Evolutionary conservation across 1,284 basidiomycete genomes (phyloP).

Genomic region (Microbotryomycetes sp.): DNA sequence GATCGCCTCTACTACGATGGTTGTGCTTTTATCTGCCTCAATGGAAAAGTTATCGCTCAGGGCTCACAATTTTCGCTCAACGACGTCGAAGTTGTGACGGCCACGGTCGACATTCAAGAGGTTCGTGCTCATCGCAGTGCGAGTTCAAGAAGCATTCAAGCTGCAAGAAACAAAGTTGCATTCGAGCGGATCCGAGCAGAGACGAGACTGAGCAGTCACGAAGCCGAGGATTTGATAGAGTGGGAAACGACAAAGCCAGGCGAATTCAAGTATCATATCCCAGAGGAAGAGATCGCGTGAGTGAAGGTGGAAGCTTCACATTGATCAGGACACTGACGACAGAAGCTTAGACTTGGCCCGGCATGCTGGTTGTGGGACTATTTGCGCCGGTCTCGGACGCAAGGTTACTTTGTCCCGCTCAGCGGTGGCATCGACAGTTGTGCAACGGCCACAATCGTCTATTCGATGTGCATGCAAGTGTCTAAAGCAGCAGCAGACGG

Average conservation of each 20-base stretch:
- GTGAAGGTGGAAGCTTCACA: conserved; percentile 39
- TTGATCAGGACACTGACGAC: background rate
- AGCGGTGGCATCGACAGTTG: conserved; percentile 98
- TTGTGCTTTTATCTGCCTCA: conserved; percentile 89
- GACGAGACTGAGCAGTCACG: conserved; percentile 64
- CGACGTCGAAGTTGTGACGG: conserved; percentile 91
- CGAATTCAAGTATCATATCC: conserved; percentile 68
- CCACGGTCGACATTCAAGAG: conserved; percentile 91
- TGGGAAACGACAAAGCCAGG: conserved; percentile 45
- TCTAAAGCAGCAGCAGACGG: conserved; percentile 59
- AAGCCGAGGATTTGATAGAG: conserved; percentile 54
- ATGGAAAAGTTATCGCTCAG: conserved; percentile 86
- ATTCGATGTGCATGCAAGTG: conserved; percentile 91
- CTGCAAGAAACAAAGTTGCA: conserved; percentile 55
- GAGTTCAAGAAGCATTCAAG: conserved; percentile 83
- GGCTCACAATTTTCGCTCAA: conserved; percentile 92
- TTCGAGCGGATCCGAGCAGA: conserved; percentile 73
- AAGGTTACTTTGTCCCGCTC: conserved; percentile 92
- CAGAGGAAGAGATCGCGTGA: conserved; percentile 96
- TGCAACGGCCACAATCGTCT: conserved; percentile 89
- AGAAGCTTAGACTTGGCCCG: conserved; percentile 65
- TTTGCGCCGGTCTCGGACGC: conserved; percentile 80
- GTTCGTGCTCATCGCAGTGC: conserved; percentile 73
- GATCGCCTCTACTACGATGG: conserved; percentile 98
- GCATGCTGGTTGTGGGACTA: conserved; percentile 99